Conservation (phyloP, 345 rosid genomes). For the Eucalyptus regnans region DNA sequence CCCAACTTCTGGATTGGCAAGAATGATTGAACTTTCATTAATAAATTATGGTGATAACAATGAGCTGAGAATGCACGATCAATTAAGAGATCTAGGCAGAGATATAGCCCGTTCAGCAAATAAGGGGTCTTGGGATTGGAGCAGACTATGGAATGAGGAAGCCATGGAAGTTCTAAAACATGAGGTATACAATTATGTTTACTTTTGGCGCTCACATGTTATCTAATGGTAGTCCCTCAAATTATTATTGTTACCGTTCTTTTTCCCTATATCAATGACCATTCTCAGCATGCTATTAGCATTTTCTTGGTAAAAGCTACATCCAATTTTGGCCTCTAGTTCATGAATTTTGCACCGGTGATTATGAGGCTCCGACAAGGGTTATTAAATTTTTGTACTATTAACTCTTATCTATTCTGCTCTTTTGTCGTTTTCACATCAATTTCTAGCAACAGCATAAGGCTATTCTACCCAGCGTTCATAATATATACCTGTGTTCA, state of each 20-base stretch:
- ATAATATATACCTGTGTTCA: not conserved
- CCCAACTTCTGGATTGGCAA: not conserved
- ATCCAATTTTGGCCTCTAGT: not conserved
- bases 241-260: too few relatives aligned
- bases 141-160: not conserved
- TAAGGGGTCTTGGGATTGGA: not conserved
- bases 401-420: too few relatives aligned
- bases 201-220: not conserved
- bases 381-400: not conserved
- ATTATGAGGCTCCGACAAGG: fast-evolving
- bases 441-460: not conserved
- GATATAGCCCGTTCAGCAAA: not conserved
- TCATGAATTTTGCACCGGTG: not conserved
- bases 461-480: not conserved
- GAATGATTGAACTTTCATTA: not conserved
- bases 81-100: not conserved
- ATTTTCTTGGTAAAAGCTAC: too few relatives aligned
- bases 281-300: too few relatives aligned
- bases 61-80: not conserved
- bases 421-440: too few relatives aligned
- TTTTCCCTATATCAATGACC: too few relatives aligned
- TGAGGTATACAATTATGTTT: not conserved
- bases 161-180: fast-evolving
- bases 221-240: too few relatives aligned
- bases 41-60: not conserved